Evolutionary conservation across 306 rosid genomes (phyloP).

Genomic region (Carpinus viminea): DNA sequence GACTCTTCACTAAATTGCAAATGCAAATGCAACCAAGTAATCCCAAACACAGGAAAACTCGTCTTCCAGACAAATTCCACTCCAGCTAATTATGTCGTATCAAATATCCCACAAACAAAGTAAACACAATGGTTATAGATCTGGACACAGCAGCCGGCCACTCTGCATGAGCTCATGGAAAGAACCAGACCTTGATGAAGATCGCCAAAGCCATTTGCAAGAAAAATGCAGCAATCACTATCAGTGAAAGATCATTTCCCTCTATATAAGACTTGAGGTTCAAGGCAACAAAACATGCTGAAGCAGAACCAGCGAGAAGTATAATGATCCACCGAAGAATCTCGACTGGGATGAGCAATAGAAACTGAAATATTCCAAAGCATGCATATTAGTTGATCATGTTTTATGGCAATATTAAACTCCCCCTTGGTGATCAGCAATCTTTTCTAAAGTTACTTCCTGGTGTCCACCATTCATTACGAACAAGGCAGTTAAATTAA

Average conservation of each 20-base stretch:
- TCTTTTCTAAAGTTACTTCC: background rate
- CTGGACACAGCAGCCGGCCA: slow-evolving; percentile 15
- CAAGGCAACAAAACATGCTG: slow-evolving; percentile 82
- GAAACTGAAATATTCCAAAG: slow-evolving; percentile 57
- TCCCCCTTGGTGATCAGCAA: background rate
- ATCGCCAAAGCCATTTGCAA: slow-evolving; percentile 87
- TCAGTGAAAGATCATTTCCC: slow-evolving; percentile 56
- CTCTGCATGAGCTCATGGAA: slow-evolving; percentile 52
- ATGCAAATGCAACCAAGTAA: slow-evolving; percentile 13
- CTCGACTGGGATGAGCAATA: slow-evolving; percentile 85
- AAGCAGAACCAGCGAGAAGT: slow-evolving; percentile 63
- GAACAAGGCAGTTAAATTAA: background rate
- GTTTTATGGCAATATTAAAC: background rate
- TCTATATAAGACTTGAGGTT: slow-evolving; percentile 65
- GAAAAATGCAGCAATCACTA: slow-evolving; percentile 67
- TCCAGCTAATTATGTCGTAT: background rate
- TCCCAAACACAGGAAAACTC: slow-evolving; percentile 16
- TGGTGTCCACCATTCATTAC: background rate
- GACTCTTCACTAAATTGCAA: slow-evolving; percentile 9
- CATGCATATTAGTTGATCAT: slow-evolving; percentile 28
- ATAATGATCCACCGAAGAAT: slow-evolving; percentile 78
- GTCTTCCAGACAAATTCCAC: slow-evolving; percentile 2
- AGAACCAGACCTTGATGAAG: slow-evolving; percentile 97
- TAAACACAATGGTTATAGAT: slow-evolving; percentile 16
- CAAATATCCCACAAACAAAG: slow-evolving; percentile 14